phyloP scores from a whole-genome alignment of 1,284 basidiomycete genomes.

The Malassezia equina region DNA sequence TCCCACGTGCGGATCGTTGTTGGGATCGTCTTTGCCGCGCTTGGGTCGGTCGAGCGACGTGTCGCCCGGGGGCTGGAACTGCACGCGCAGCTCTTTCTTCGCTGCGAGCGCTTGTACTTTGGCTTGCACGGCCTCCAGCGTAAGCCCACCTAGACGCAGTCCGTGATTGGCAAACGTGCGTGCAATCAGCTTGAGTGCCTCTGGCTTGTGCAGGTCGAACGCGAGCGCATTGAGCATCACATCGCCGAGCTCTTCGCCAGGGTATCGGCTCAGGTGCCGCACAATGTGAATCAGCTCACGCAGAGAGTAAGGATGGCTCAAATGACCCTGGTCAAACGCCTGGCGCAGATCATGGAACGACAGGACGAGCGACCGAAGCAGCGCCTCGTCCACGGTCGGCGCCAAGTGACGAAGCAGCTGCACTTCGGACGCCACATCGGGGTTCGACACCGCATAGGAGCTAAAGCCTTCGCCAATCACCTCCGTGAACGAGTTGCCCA shows the following conservation, averaged over 20 bases:
- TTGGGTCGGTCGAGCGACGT: conserved; percentile 43
- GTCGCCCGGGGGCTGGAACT: conserved; percentile 25
- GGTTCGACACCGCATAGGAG: conserved; percentile 47
- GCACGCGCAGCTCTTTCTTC: conserved; percentile 21
- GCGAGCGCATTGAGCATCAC: conserved; percentile 48
- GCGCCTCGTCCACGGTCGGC: conserved; percentile 29
- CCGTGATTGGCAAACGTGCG: conserved; percentile 37
- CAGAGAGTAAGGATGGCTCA: conserved; percentile 48
- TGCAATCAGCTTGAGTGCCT: conserved; percentile 44
- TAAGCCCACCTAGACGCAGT: conserved; percentile 32
- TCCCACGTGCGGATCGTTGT: conserved; percentile 45
- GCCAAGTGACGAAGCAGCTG: conserved; percentile 44
- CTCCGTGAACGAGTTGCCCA: conserved; percentile 46
- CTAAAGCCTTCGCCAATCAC: conserved; percentile 48
- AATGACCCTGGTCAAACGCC: conserved; percentile 42
- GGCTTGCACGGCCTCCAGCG: conserved; percentile 30
- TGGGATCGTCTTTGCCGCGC: conserved; percentile 43
- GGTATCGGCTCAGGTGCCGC: conserved; percentile 47
- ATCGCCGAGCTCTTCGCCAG: conserved; percentile 41
- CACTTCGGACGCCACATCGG: conserved; percentile 45
- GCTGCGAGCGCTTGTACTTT: conserved; percentile 17
- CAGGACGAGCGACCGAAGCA: conserved; percentile 40
- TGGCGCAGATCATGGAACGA: conserved; percentile 48
- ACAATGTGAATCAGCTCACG: conserved; percentile 49
- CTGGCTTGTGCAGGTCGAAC: conserved; percentile 48